Percentiles rank a stretch among this genome's conserved stretches.
These are phyloP conservation scores for Salix dunnii DNA, from an alignment of 345 rosid genomes.

Conservation along the genomic window DNA sequence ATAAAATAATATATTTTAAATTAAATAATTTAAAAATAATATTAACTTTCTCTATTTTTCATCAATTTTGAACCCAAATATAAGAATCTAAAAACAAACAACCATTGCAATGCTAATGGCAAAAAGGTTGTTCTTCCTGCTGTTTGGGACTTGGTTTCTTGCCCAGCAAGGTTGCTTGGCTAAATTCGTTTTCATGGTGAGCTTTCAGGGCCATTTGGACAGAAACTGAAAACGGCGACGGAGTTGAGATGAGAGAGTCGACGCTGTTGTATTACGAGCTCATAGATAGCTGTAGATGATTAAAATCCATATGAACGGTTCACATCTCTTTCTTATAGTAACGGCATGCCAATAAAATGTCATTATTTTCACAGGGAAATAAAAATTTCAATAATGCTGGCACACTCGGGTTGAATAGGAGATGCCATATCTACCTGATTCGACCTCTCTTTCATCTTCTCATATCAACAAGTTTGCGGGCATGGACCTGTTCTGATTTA, in stretches of 20 bases:
- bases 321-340: background rate
- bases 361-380: background rate
- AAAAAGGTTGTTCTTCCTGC: slow-evolving; percentile 27
- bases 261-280: background rate
- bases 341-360: background rate
- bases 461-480: background rate
- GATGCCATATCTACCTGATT: background rate
- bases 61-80: no score
- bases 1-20: no score
- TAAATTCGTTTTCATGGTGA: background rate
- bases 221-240: background rate
- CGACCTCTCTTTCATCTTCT: background rate
- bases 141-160: slow-evolving; percentile 11
- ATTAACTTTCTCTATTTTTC: no score
- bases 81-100: background rate
- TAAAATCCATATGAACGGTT: background rate
- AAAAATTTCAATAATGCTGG: background rate
- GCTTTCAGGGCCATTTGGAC: background rate
- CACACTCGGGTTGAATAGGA: background rate
- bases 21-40: no score
- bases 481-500: background rate
- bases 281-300: background rate
- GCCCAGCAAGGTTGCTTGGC: slow-evolving; percentile 4
- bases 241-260: background rate
- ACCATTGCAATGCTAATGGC: slow-evolving; percentile 12